Percentiles rank a stretch among this genome's conserved stretches.
Evolutionary conservation across 2,329 filamentous ascomycete species (phyloP).

Genomic region (Hypoxylon sp.): DNA sequence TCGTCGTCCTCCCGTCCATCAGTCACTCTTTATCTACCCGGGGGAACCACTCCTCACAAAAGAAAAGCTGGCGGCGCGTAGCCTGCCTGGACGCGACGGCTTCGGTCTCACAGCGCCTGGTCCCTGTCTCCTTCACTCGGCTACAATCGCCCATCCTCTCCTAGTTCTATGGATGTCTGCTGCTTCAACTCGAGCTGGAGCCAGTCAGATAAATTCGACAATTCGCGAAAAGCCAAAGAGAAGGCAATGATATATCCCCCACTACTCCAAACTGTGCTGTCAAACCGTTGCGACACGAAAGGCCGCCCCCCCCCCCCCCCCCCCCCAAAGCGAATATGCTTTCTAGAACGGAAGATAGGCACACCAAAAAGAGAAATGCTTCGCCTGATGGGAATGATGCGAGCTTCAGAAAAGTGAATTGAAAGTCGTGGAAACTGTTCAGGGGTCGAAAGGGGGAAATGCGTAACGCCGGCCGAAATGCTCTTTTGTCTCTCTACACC

Average conservation of each 20-base stretch:
- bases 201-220: conserved; percentile 18
- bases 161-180: conserved; percentile 21
- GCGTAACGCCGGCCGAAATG: conserved; percentile 46
- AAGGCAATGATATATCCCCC: conserved; percentile 37
- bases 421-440: conserved; percentile 32
- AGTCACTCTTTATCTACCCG: conserved; percentile 7
- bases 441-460: conserved; percentile 34
- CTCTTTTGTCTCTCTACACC: conserved; percentile 42
- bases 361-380: conserved; percentile 31
- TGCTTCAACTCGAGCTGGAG: conserved; percentile 17
- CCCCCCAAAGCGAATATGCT: conserved; percentile 37
- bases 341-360: conserved; percentile 35
- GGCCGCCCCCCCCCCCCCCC: no score
- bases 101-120: conserved; percentile 4
- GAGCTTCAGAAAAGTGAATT: conserved; percentile 32
- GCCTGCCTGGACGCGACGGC: conserved; percentile 22
- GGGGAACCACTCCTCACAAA: conserved; percentile 28
- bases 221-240: conserved; percentile 34
- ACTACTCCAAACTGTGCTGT: conserved; percentile 44
- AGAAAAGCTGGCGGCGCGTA: conserved; percentile 25
- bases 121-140: background rate
- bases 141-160: conserved; percentile 12
- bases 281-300: conserved; percentile 30
- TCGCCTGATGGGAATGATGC: conserved; percentile 22
- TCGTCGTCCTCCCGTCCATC: conserved; percentile 5